Evolutionary conservation across 2,329 filamentous ascomycete genomes (phyloP).

Genomic region (Cephalotrichum gorgonifer): DNA sequence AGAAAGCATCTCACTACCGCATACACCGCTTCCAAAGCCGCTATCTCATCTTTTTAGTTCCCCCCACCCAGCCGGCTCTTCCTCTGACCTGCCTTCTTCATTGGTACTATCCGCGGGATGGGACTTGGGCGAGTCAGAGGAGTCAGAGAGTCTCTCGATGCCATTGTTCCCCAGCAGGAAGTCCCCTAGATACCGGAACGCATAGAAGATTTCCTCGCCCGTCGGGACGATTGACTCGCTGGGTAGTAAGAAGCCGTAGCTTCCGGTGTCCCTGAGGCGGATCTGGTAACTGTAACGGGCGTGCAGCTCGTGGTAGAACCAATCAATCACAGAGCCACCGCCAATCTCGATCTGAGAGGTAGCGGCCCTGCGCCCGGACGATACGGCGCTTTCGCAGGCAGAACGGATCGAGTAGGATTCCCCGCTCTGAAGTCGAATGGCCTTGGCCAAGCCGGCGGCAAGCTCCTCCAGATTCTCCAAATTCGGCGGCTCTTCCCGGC

Average conservation of each 20-base stretch:
- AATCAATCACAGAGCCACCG: slow-evolving; percentile 84
- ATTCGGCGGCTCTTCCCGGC: slow-evolving; percentile 65
- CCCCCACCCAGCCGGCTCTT: background rate
- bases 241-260: slow-evolving; percentile 86
- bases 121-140: too few relatives aligned
- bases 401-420: slow-evolving; percentile 69
- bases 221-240: slow-evolving; percentile 80
- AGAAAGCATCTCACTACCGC: background rate
- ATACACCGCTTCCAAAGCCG: background rate
- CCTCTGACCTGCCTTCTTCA: background rate
- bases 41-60: background rate
- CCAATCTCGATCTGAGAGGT: slow-evolving; percentile 3
- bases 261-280: slow-evolving; percentile 86
- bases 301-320: slow-evolving; percentile 82
- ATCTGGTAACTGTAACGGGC: slow-evolving; percentile 86
- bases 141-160: slow-evolving; percentile 35
- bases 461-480: slow-evolving; percentile 89
- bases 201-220: slow-evolving; percentile 76
- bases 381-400: slow-evolving; percentile 73
- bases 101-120: background rate
- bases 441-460: slow-evolving; percentile 76
- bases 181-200: slow-evolving; percentile 73
- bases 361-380: slow-evolving; percentile 11
- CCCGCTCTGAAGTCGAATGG: slow-evolving; percentile 70
- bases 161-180: slow-evolving; percentile 65